Evolutionary conservation across 345 rosid genomes (phyloP).

Genomic region (Xanthoceras sorbifolium): DNA sequence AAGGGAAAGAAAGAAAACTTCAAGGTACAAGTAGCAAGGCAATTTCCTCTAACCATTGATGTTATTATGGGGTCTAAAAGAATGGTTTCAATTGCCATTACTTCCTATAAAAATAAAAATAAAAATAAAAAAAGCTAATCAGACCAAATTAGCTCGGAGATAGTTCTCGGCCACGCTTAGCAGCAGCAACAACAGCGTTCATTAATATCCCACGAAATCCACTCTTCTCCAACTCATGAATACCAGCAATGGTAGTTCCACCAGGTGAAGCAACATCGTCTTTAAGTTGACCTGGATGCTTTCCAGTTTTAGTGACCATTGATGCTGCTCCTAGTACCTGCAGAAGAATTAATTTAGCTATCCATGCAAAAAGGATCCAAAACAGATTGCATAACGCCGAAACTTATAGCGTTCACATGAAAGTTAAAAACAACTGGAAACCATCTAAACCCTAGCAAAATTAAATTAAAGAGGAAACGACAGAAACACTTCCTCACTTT

Average conservation of each 20-base stretch:
- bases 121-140: background rate
- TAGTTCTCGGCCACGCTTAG: conserved; percentile 70
- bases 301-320: conserved; percentile 70
- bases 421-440: background rate
- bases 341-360: conserved; percentile 2
- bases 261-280: conserved; percentile 92
- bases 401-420: background rate
- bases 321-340: conserved; percentile 95
- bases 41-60: background rate
- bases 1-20: too few relatives aligned
- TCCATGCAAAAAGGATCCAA: background rate
- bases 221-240: conserved; percentile 88
- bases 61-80: background rate
- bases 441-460: background rate
- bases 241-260: conserved; percentile 87
- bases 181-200: conserved; percentile 93
- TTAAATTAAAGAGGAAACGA: background rate
- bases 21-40: too few relatives aligned
- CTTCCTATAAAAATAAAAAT: background rate
- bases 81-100: background rate
- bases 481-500: background rate
- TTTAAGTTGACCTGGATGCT: conserved; percentile 91
- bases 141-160: conserved; percentile 42
- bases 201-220: conserved; percentile 78
- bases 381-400: background rate